Percentiles rank a stretch among this genome's conserved stretches.
Conservation (phyloP, 495 filamentous ascomycete genomes). For the Aspergillus steynii region DNA sequence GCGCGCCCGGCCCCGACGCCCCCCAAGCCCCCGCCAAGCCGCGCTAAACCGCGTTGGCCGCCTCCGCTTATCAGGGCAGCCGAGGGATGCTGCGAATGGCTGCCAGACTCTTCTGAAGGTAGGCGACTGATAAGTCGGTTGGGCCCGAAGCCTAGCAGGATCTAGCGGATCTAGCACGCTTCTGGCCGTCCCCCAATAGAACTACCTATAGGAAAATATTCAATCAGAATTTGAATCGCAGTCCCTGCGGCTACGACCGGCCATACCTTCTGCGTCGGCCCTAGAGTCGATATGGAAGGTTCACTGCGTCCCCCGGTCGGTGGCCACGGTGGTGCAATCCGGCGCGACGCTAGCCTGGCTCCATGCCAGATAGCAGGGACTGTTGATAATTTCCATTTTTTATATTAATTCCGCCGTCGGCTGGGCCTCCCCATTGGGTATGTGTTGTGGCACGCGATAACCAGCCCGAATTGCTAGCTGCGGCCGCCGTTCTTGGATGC, state of each 20-base stretch:
- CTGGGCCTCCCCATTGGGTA: background rate
- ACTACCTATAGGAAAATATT: too few relatives aligned
- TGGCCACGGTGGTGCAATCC: background rate
- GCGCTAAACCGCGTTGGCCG: background rate
- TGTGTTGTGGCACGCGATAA: background rate
- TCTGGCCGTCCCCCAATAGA: too few relatives aligned
- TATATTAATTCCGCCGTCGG: background rate
- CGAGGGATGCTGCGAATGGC: too few relatives aligned
- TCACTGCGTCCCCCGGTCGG: background rate
- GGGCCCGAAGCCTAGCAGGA: too few relatives aligned
- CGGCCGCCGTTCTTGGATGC: background rate
- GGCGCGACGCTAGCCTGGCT: too few relatives aligned
- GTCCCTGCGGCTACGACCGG: too few relatives aligned
- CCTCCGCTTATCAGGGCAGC: background rate
- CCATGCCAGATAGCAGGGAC: too few relatives aligned
- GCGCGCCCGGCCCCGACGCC: background rate
- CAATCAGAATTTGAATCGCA: too few relatives aligned
- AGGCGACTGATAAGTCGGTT: background rate
- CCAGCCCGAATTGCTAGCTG: background rate
- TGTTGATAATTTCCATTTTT: background rate
- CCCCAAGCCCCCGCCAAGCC: background rate
- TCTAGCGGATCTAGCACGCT: too few relatives aligned
- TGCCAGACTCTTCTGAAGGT: too few relatives aligned
- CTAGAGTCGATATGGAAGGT: too few relatives aligned
- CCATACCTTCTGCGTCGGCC: too few relatives aligned